Base-by-base conservation (phyloP, 2,329 filamentous ascomycete genomes). In the Samsoniella hepiali region DNA sequence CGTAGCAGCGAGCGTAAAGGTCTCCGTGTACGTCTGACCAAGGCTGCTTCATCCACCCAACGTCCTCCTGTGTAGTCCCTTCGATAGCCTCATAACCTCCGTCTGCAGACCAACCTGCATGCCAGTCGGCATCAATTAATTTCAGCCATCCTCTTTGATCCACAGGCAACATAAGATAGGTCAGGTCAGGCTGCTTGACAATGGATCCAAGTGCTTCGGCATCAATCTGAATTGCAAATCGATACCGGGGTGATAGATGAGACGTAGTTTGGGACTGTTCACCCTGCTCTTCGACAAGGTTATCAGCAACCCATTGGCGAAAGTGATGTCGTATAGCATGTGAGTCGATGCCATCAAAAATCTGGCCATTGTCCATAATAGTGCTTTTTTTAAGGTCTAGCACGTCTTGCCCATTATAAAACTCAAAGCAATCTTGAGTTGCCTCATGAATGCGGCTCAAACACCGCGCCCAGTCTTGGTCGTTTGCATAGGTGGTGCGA, bases 211-310 rank as follows among this genome's bases (percentile, higher is more conserved):
- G 42, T 49, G 56, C 42, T 49, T 49, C 44, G 44, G 42, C 32
- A 58, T 58, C 32, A 58, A 58, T 58, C 56, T 58, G 32, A 50
- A 58, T 49, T 36, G n/a, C 44, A 58, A 49, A 58, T 49, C 56
- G 44, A 58, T 58, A 58, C 42, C 56, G 44, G 31, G 56, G 32
- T 38, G 56, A 49, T 49, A 58, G 56, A 47, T 58, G 17, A 36
- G 55, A 58, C 55, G 40, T 58, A 38, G 55, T 47, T 47, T 58
- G 55, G 44, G 56, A 38, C 31, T 38, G 56, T 29, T 38, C 31
- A 49, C 44, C 56, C 40, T 58, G 56, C 42, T 58, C 44, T 50
- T 58, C 56, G 29, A 58, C 44, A 27, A 50, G 44, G 44, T 58
- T 49, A 27, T 58, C 44, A 50, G 32, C 22, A 49, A 58, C 56